Conservation (phyloP, 441 rosid genomes). For the Corymbia citriodora region DNA sequence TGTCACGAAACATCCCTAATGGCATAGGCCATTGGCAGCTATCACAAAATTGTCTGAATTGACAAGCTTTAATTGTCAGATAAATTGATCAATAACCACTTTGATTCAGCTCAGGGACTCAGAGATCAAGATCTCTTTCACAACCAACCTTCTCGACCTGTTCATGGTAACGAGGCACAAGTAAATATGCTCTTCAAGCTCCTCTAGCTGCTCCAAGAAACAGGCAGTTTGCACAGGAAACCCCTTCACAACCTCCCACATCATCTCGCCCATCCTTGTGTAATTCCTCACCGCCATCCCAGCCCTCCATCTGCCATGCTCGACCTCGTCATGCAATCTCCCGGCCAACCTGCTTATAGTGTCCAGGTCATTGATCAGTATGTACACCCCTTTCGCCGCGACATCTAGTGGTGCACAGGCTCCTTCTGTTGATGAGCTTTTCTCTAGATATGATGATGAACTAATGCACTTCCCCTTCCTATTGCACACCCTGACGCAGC, state of each 20-base stretch:
- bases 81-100: not conserved
- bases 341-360: constrained; percentile 44
- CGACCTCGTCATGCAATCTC: constrained; percentile 58
- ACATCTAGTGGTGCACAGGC: constrained; percentile 48
- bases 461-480: not conserved
- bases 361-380: constrained; percentile 54
- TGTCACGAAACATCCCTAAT: not conserved
- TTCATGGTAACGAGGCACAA: constrained; percentile 69
- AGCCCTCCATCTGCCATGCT: constrained; percentile 38
- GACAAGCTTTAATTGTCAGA: not conserved
- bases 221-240: constrained; percentile 26
- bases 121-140: constrained; percentile 21
- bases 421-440: constrained; percentile 14
- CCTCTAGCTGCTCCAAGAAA: constrained; percentile 55
- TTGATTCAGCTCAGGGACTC: not conserved
- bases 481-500: constrained; percentile 18
- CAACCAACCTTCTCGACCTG: constrained; percentile 57
- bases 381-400: constrained; percentile 62
- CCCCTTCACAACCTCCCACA: constrained; percentile 51
- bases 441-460: not conserved
- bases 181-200: constrained; percentile 64
- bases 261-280: constrained; percentile 29
- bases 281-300: constrained; percentile 35
- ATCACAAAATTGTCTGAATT: not conserved
- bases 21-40: not conserved